Percentiles rank a stretch among this genome's conserved stretches.
Evolutionary conservation across 257 asterid species (phyloP).

Genomic region (Parsonsia alboflavescens): DNA sequence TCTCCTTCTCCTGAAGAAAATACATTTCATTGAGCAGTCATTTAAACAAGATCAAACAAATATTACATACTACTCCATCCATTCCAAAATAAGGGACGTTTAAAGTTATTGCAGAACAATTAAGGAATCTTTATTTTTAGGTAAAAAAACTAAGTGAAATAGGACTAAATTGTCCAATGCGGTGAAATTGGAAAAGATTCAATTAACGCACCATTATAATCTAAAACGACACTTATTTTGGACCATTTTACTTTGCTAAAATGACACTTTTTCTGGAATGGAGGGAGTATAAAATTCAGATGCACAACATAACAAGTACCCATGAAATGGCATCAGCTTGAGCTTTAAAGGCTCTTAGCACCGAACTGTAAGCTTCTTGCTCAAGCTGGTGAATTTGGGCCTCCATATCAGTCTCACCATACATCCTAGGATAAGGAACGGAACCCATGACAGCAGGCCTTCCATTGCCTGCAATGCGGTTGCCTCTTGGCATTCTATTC

Average conservation of each 20-base stretch:
- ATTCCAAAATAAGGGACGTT: too few relatives aligned
- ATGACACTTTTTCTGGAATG: too few relatives aligned
- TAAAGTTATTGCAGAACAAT: too few relatives aligned
- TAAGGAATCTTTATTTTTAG: too few relatives aligned
- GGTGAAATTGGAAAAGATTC: too few relatives aligned
- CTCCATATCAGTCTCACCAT: slow-evolving; percentile 70
- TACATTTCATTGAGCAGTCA: slow-evolving; percentile 32
- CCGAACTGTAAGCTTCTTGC: slow-evolving; percentile 86
- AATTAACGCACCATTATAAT: too few relatives aligned
- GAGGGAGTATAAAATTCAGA: slow-evolving; percentile 19
- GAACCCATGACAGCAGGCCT: slow-evolving; percentile 62
- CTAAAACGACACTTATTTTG: too few relatives aligned
- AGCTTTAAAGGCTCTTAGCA: slow-evolving; percentile 85
- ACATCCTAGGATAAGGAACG: slow-evolving; percentile 55
- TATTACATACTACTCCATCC: not conserved
- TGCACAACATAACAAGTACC: slow-evolving; percentile 40
- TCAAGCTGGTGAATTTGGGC: slow-evolving; percentile 86
- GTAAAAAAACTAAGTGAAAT: too few relatives aligned
- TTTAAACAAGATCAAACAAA: slow-evolving; percentile 32
- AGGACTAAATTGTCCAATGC: too few relatives aligned
- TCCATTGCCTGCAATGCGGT: slow-evolving; percentile 75
- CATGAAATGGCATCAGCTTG: slow-evolving; percentile 88
- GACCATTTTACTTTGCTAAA: too few relatives aligned
- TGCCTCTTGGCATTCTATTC: slow-evolving; percentile 87
- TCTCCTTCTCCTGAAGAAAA: slow-evolving; percentile 70